Evolutionary conservation across 345 rosid genomes (phyloP).

Genomic region (Gossypium raimondii): DNA sequence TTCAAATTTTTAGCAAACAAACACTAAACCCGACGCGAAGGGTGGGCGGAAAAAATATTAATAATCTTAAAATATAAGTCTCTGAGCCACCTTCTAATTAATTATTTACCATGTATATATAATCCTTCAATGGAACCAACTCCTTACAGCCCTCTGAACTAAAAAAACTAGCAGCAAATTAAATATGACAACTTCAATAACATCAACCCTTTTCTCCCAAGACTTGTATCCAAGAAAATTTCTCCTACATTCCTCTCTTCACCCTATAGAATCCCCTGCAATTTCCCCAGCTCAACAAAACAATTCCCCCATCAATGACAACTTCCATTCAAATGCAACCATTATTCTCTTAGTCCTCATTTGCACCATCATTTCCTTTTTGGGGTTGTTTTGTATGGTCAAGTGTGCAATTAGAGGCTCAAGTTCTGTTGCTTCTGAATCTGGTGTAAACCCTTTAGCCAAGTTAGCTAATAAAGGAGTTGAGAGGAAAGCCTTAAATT

Average conservation of each 20-base stretch:
- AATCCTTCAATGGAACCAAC: background rate
- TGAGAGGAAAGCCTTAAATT: conserved; percentile 35
- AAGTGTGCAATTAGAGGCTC: conserved; percentile 40
- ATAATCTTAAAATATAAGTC: background rate
- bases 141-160: background rate
- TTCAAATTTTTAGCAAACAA: no score
- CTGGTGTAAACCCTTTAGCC: conserved; percentile 16
- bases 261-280: conserved; percentile 21
- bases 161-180: background rate
- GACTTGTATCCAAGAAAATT: conserved; percentile 33
- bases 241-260: conserved; percentile 26
- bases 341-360: conserved; percentile 48
- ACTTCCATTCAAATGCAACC: conserved; percentile 33
- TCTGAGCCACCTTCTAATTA: background rate
- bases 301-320: conserved; percentile 15
- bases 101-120: background rate
- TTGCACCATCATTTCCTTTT: conserved; percentile 45
- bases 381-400: conserved; percentile 44
- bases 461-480: conserved; percentile 36
- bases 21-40: no score
- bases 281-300: conserved; percentile 23
- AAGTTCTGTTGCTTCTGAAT: conserved; percentile 26
- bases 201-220: conserved; percentile 26
- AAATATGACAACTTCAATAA: conserved; percentile 14
- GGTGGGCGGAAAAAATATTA: no score